Evolutionary conservation across 75 land plant species (phyloP).

Genomic region (Cryptomeria japonica): DNA sequence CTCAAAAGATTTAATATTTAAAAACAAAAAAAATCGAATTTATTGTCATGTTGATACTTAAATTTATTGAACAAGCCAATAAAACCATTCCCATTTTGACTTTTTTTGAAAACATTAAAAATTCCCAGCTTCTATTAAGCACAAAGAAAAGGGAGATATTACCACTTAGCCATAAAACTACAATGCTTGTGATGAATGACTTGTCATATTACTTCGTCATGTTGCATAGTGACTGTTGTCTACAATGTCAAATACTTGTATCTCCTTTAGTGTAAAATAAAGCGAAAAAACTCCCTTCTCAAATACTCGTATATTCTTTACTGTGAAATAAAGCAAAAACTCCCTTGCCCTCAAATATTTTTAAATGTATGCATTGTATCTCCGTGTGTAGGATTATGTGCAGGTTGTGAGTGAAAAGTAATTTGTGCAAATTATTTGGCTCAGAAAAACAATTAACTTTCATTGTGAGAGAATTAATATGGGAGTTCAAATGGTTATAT

Average conservation of each 20-base stretch:
- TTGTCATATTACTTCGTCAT: slow-evolving; percentile 99
- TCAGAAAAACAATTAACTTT: too few species aligned
- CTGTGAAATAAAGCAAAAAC: not conserved
- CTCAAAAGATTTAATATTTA: not conserved
- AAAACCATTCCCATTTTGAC: not conserved
- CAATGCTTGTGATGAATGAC: slow-evolving; percentile 91
- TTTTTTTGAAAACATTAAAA: not conserved
- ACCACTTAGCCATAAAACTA: slow-evolving; percentile 75
- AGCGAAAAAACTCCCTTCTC: too few species aligned
- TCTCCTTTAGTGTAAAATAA: too few species aligned
- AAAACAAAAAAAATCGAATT: too few species aligned
- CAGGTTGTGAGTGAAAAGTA: not conserved
- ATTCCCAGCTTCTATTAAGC: not conserved
- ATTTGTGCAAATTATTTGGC: too few species aligned
- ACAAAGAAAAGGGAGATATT: not conserved
- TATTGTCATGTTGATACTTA: too few species aligned
- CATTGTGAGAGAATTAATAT: too few species aligned
- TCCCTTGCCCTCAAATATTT: not conserved
- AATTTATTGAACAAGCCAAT: not conserved
- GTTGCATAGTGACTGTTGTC: slow-evolving; percentile 57
- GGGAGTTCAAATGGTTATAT: too few species aligned
- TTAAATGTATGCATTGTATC: not conserved
- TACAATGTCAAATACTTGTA: not conserved
- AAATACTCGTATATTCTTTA: too few species aligned
- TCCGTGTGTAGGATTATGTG: too few species aligned